Evolutionary conservation across 139 green algal species (phyloP), one percentile per base, ranked within the genome.

Genomic region (Chlorella sp.): DNA sequence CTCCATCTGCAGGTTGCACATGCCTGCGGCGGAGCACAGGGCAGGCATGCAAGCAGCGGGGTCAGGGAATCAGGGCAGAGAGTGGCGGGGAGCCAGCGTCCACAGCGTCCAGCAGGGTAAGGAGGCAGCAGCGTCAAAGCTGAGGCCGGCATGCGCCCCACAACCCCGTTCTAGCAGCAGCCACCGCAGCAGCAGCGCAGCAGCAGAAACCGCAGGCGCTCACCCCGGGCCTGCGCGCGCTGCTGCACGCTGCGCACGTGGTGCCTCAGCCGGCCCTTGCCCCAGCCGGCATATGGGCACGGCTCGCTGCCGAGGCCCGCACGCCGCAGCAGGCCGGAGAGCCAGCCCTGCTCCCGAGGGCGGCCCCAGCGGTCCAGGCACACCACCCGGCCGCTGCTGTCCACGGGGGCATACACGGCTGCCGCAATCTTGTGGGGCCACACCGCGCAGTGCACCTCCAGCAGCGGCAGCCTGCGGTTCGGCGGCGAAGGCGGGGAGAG

Each of bases 401-500:
- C 3, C 51, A 60, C 51, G 16, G 77, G 77, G 5, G 77, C 77
- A 44, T 83, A 83, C 28, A 83, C 41, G 22, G 60, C 26, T 19
- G 60, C 77, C 60, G 43, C n/a, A 6, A 83, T 73, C 38, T 64
- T 83, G 77, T 83, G 56, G 14, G 77, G 77, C 77, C 77, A 83
- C 58, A 83, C 58, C 1, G 77, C 77, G 41, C 77, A 83, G 77
- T 83, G 77, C 13, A 43, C 58, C 77, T 74, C 54, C 3, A 83
- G 77, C 40, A 83, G 40, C 30, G 58, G 40, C 60, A 83, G 77
- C 77, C 77, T 83, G 77, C 40, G 38, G 17, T 46, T 44, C 36
- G 38, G 38, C 22, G 20, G 38, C 5, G 8, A 30, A n/a, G 4
- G n/a, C 26, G 48, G 20, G 43, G 17, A 24, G 41, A 51, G 74